These are phyloP conservation scores for Meyerozyma elateridarum DNA, from an alignment of 1,139 yeast species.

Conservation along the genomic window DNA sequence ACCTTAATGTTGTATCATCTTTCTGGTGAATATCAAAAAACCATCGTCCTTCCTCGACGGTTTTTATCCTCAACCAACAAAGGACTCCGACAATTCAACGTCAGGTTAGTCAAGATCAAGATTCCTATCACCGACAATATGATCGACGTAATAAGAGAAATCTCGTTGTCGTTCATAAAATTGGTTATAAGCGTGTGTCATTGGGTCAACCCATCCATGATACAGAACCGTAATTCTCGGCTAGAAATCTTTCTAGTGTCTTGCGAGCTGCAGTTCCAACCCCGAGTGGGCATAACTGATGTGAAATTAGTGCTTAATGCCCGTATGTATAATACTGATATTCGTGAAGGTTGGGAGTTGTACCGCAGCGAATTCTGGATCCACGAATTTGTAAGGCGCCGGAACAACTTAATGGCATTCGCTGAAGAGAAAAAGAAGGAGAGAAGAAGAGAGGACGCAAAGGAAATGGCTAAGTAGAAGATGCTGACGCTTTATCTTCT, in stretches of 20 bases:
- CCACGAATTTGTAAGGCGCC: slow-evolving; percentile 70
- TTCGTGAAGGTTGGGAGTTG: slow-evolving; percentile 92
- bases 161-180: slow-evolving; percentile 31
- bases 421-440: slow-evolving; percentile 15
- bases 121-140: slow-evolving; percentile 51
- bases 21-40: slow-evolving; percentile 84
- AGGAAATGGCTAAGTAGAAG: too few relatives aligned
- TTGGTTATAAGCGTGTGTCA: slow-evolving; percentile 26
- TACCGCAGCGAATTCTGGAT: slow-evolving; percentile 94
- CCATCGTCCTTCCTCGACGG: slow-evolving; percentile 75
- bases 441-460: slow-evolving; percentile 7
- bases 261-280: slow-evolving; percentile 45
- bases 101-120: slow-evolving; percentile 68
- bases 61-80: slow-evolving; percentile 79
- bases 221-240: slow-evolving; percentile 28
- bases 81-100: slow-evolving; percentile 78
- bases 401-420: slow-evolving; percentile 41
- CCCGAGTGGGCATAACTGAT: slow-evolving; percentile 41
- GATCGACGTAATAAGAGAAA: slow-evolving; percentile 41
- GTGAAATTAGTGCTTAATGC: slow-evolving; percentile 77
- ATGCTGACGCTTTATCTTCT: too few relatives aligned
- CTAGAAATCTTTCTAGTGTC: slow-evolving; percentile 41
- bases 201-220: slow-evolving; percentile 32
- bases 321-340: slow-evolving; percentile 73
- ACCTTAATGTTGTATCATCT: slow-evolving; percentile 75